Base-by-base conservation (phyloP, 768 basidiomycete genomes). In the Russula brevipes region DNA sequence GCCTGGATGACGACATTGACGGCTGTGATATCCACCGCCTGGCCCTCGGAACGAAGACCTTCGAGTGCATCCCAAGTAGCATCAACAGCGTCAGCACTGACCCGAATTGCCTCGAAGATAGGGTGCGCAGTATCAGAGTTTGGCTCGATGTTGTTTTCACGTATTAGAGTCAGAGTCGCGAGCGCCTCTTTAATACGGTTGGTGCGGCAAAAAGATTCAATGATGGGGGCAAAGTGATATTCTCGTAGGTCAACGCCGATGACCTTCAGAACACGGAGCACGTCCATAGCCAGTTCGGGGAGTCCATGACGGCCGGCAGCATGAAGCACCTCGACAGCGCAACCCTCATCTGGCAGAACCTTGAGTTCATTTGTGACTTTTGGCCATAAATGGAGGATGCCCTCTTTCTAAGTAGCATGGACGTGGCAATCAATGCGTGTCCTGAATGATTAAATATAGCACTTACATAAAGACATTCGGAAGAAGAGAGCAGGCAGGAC, bases 291-390 rank as follows among this genome's bases (percentile, higher is more conserved):
- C 0, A 94, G 78, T 51, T 84, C 82, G 5, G 88, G 81, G 39
- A 84, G 76, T n/a, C 89, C 91, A 64, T 82, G 78, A 10, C 91
- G 85, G 47, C 82, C 89, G 16, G 89, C 89, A 1, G 87, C 84
- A 66, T 88, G 79, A 44, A 94, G 81, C 30, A 92, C 83, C 30
- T 81, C 78, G 16, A 87, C 67, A 67, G 87, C 86, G 33, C 87
- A 72, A 0, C 92, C 91, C 76, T 94, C 91, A 66, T 89, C 86
- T 0, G 88, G 89, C 4, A 77, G 75, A 49, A 88, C 69, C 54
- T 78, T 76, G 24, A 83, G 72, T 14, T 79, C 77, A 17, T 81
- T 72, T 2, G 86, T 82, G 36, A 83, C 75, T 38, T 79, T 79
- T 10, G 81, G 69, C 91, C 91, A 94, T 49, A 82, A 83, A 53